Conservation (phyloP, 179 eudicot genomes). For the Silene coronaria region DNA sequence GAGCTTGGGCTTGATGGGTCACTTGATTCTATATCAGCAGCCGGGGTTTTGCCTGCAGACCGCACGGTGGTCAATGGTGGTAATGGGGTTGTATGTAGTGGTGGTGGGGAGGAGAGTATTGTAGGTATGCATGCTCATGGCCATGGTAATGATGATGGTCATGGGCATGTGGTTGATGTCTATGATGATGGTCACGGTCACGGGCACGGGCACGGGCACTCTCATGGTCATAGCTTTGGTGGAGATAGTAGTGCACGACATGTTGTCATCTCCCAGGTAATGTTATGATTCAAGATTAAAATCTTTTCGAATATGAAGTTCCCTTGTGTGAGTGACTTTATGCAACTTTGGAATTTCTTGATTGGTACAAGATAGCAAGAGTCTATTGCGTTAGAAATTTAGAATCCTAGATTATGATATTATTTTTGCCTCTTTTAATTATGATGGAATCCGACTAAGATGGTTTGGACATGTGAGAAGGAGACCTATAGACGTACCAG, state of each 20-base stretch:
- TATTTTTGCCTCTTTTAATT: too few relatives aligned
- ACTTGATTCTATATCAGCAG: slow-evolving; percentile 34
- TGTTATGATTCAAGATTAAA: neutral
- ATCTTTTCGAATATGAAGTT: neutral
- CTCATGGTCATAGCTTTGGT: slow-evolving; percentile 29
- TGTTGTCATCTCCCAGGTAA: slow-evolving; percentile 42
- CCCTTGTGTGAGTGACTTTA: neutral
- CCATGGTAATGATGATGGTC: slow-evolving; percentile 27
- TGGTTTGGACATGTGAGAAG: too few relatives aligned
- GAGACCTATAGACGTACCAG: too few relatives aligned
- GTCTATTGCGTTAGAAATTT: too few relatives aligned
- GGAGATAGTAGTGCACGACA: slow-evolving; percentile 28
- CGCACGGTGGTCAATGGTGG: slow-evolving; percentile 17
- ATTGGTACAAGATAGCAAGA: too few relatives aligned
- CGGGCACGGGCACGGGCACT: slow-evolving; percentile 26
- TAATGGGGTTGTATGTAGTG: slow-evolving; percentile 15
- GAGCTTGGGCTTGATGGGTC: slow-evolving; percentile 35
- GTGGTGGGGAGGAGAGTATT: slow-evolving; percentile 29
- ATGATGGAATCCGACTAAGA: too few relatives aligned
- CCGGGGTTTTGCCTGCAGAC: slow-evolving; percentile 32
- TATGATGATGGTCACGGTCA: slow-evolving; percentile 29
- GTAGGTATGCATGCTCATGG: slow-evolving; percentile 36
- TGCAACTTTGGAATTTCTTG: neutral
- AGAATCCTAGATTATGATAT: neutral
- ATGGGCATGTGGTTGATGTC: slow-evolving; percentile 25